phyloP scores from a whole-genome alignment of 768 basidiomycete genomes.

The Suillus ampliporus region DNA sequence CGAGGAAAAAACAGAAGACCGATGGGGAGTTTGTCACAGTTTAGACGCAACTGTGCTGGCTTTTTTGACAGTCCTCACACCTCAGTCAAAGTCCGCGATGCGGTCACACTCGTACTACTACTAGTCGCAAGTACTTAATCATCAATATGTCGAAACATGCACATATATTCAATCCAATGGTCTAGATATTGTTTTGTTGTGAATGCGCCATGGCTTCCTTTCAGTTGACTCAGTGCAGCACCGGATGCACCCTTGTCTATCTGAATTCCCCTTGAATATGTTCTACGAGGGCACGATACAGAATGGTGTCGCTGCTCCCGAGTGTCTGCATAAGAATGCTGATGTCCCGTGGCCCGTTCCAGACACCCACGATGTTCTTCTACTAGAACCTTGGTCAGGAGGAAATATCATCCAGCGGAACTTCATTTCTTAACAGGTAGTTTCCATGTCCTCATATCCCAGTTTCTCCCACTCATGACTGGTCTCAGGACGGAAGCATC shows the following conservation, averaged over 20 bases:
- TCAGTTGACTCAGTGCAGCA: no score
- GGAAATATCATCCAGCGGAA: slow-evolving; percentile 98
- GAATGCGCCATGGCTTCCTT: no score
- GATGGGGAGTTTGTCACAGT: no score
- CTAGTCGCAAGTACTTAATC: no score
- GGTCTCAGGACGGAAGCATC: slow-evolving; percentile 88
- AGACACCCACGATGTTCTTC: slow-evolving; percentile 99
- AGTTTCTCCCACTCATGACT: slow-evolving; percentile 12
- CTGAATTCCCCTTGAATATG: slow-evolving; percentile 99
- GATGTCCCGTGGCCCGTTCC: slow-evolving; percentile 99
- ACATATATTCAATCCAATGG: no score
- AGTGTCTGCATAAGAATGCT: slow-evolving; percentile 95
- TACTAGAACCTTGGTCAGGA: slow-evolving; percentile 99
- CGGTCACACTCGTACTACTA: no score
- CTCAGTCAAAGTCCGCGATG: no score
- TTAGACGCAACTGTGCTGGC: no score
- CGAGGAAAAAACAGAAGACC: no score
- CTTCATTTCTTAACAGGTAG: slow-evolving; percentile 94
- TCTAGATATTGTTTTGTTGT: no score
- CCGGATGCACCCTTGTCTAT: slow-evolving; percentile 99
- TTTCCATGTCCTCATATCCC: slow-evolving; percentile 21
- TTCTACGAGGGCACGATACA: slow-evolving; percentile 99
- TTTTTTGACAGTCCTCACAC: no score
- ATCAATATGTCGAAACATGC: no score
- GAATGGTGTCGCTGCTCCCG: slow-evolving; percentile 98